Percentiles rank a stretch among this genome's conserved stretches.
Evolutionary conservation across 2,329 filamentous ascomycete genomes (phyloP).

Genomic region (Parasarocladium wereldwijsianum): DNA sequence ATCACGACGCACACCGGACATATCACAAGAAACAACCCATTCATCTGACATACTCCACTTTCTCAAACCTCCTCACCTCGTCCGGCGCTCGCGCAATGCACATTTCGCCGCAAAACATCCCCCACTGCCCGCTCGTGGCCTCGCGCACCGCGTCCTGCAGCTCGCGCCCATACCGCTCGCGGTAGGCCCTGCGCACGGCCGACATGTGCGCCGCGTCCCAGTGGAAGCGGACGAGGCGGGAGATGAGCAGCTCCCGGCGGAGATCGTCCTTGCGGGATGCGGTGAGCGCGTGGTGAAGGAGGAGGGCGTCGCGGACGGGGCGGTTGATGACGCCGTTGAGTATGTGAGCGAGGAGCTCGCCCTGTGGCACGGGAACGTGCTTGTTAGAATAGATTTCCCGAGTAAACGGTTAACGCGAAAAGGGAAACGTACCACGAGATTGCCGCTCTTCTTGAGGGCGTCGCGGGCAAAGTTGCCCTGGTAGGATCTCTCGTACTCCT

Average conservation of each 20-base stretch:
- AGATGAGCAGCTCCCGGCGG: conserved; percentile 76
- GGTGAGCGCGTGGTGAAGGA: conserved; percentile 79
- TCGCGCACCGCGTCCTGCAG: conserved; percentile 68
- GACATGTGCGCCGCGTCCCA: conserved; percentile 81
- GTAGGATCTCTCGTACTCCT: conserved; percentile 60
- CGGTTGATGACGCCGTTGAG: conserved; percentile 95
- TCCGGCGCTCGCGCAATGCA: conserved; percentile 47
- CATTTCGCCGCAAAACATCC: conserved; percentile 58
- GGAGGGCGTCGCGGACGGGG: conserved; percentile 79
- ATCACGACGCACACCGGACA: background rate
- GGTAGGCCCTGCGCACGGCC: conserved; percentile 66
- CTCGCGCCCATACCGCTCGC: conserved; percentile 57
- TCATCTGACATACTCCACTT: conserved; percentile 11
- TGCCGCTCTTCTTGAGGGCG: conserved; percentile 76
- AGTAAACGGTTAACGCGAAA: background rate
- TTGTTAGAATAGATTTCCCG: conserved; percentile 4
- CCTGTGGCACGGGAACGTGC: conserved; percentile 33
- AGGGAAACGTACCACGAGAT: conserved; percentile 63
- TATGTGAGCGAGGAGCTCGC: conserved; percentile 86
- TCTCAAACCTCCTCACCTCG: conserved; percentile 39
- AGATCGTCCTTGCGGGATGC: conserved; percentile 55
- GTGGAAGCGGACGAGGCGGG: conserved; percentile 74
- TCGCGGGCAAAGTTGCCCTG: conserved; percentile 74
- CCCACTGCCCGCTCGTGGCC: conserved; percentile 63
- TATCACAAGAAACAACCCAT: background rate